Base-by-base conservation (phyloP, 768 basidiomycete genomes). In the Ephemerocybe angulata region DNA sequence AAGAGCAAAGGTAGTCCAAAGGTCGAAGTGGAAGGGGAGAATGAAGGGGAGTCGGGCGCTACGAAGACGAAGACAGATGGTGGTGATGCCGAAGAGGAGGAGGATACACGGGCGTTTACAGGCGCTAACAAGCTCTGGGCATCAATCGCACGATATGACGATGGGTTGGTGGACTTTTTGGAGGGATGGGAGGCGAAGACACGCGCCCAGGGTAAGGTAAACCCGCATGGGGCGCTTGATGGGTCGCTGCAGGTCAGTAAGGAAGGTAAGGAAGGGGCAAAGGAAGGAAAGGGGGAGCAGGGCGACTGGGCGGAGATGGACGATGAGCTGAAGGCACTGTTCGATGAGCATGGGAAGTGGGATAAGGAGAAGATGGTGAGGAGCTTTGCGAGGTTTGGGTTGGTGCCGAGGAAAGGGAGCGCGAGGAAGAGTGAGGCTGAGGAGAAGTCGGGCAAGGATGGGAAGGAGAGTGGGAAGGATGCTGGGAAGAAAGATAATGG, bases 61-160 rank as follows among this genome's bases (percentile, higher is more conserved):
- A n/a, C n/a, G n/a, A n/a, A n/a, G n/a, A n/a, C n/a, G n/a, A n/a
- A n/a, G n/a, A n/a, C n/a, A n/a, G n/a, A n/a, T n/a, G n/a, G n/a
- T n/a, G n/a, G n/a, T n/a, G n/a, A n/a, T n/a, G n/a, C n/a, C n/a
- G n/a, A n/a, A n/a, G n/a, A n/a, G n/a, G n/a, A n/a, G n/a, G n/a
- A n/a, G n/a, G n/a, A n/a, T n/a, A n/a, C n/a, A n/a, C n/a, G n/a
- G n/a, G n/a, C n/a, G n/a, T n/a, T n/a, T n/a, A 12, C 72, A 51
- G 61, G 67, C 59, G 72, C 75, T 31, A 66, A 61, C 38, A 75
- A 77, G 31, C 70, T 85, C 3, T 91, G 87, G 88, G 84, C 76
- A 2, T 90, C 88, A 19, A 70, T 94, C 12, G 85, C 88, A n/a
- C 76, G 90, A 52, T 95, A 95, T 63, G 83, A 86, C 57, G 89